Conservation (phyloP, 768 basidiomycete species). For the Boletus rubescentipes region DNA sequence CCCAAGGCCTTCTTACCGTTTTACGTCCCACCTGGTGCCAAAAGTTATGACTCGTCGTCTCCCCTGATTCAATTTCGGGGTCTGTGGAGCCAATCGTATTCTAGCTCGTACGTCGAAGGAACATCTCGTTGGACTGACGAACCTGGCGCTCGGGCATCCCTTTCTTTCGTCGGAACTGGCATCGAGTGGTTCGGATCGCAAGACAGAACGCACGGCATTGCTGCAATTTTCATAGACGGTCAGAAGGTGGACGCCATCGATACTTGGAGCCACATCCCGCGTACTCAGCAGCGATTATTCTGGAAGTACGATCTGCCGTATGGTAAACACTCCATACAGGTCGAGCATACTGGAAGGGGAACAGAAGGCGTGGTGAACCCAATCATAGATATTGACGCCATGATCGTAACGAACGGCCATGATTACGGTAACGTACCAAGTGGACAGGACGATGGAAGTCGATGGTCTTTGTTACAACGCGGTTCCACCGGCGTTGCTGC, state of each 20-base stretch:
- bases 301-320: slow-evolving; percentile 53
- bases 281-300: slow-evolving; percentile 63
- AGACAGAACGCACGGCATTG: slow-evolving; percentile 52
- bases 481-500: slow-evolving; percentile 77
- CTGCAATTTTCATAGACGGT: slow-evolving; percentile 61
- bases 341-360: slow-evolving; percentile 53
- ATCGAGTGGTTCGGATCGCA: slow-evolving; percentile 76
- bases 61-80: slow-evolving; percentile 65
- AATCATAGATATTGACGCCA: slow-evolving; percentile 58
- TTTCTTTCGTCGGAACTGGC: slow-evolving; percentile 71
- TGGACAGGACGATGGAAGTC: slow-evolving; percentile 1
- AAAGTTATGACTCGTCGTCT: slow-evolving; percentile 68
- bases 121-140: slow-evolving; percentile 52
- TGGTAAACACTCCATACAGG: slow-evolving; percentile 60
- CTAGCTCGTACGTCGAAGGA: slow-evolving; percentile 48
- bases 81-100: slow-evolving; percentile 55
- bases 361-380: slow-evolving; percentile 35
- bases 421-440: neutral
- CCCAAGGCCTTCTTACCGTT: slow-evolving; percentile 58
- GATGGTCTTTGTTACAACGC: slow-evolving; percentile 61
- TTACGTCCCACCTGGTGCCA: slow-evolving; percentile 72
- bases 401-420: slow-evolving; percentile 57
- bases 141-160: slow-evolving; percentile 47
- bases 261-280: slow-evolving; percentile 36
- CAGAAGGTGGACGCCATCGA: slow-evolving; percentile 45